Evolutionary conservation across 352 stramenopile genomes (phyloP).

Genomic region (Plasmopara halstedii): DNA sequence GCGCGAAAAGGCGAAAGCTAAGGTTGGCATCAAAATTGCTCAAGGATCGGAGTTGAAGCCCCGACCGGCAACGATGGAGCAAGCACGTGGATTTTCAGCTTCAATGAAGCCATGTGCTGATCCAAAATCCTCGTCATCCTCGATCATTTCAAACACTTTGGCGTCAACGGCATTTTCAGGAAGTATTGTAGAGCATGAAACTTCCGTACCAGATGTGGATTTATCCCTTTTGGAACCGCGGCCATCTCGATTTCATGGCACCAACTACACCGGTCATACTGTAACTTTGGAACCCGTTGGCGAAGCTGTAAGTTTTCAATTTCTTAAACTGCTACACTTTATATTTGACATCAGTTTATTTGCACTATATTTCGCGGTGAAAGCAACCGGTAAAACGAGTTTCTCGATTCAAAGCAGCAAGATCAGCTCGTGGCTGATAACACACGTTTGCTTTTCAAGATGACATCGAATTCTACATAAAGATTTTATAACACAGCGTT

Average conservation of each 20-base stretch:
- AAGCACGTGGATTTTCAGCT: conserved; percentile 4
- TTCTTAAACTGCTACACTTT: neutral
- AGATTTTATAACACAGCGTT: too few relatives aligned
- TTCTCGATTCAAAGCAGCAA: conserved; percentile 71
- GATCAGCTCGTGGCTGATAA: conserved; percentile 15
- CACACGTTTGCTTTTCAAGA: too few relatives aligned
- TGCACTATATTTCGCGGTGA: neutral
- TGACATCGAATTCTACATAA: too few relatives aligned
- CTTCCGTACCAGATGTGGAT: conserved; percentile 11
- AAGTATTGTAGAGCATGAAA: conserved; percentile 59
- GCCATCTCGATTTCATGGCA: conserved; percentile 52
- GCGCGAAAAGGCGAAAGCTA: conserved; percentile 27
- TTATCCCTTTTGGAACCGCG: conserved; percentile 20
- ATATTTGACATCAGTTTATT: neutral
- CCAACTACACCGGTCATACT: conserved; percentile 56
- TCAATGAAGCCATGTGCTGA: conserved; percentile 16
- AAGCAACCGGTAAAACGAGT: conserved; percentile 82
- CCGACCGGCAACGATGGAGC: conserved; percentile 2
- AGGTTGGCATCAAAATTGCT: conserved; percentile 1
- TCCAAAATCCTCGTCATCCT: conserved; percentile 9
- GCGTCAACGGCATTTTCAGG: conserved; percentile 57
- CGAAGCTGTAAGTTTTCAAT: conserved; percentile 47
- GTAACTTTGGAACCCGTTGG: conserved; percentile 66
- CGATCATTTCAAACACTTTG: conserved; percentile 6
- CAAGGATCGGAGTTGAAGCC: conserved; percentile 6